Evolutionary conservation across 129 eudicot genomes (phyloP).

Genomic region (sunflower (Helianthus annuus)): HanXRQr2.0-SUNRISE NC_035448.2:141661109-141661608

Average conservation of each 20-base stretch:
- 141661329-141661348: conserved; percentile 91
- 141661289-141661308: conserved; percentile 82
- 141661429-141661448: conserved; percentile 95
- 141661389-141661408: background rate
- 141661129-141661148: conserved; percentile 80
- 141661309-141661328: conserved; percentile 83
- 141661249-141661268: background rate
- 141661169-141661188: conserved; percentile 84
- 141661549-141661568: conserved; percentile 88
- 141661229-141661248: background rate
- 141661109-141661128: conserved; percentile 90
- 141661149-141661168: conserved; percentile 77
- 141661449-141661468: conserved; percentile 77
- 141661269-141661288: conserved; percentile 52
- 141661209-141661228: background rate
- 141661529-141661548: conserved; percentile 99
- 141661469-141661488: conserved; percentile 68
- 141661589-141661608: conserved; percentile 67
- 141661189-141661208: conserved; percentile 67
- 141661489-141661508: conserved; percentile 91
- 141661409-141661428: background rate
- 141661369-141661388: background rate
- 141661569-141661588: conserved; percentile 85
- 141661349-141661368: conserved; percentile 57
- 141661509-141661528: conserved; percentile 92